These are phyloP conservation scores for Acephala macrosclerotiorum DNA, from an alignment of 2,329 filamentous ascomycete species.

Conservation along the genomic window DNA sequence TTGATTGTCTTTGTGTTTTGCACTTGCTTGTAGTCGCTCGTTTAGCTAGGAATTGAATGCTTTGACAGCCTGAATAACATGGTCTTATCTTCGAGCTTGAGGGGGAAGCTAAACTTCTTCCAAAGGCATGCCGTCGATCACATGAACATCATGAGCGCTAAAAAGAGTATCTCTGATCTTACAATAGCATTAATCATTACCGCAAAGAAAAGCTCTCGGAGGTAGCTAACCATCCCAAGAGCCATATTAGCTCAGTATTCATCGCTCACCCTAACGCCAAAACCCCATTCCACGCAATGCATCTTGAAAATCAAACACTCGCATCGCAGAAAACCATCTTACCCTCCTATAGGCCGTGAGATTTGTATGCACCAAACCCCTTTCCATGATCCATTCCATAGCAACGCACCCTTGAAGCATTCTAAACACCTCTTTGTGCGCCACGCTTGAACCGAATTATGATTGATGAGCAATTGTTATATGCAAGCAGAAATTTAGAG, in stretches of 20 bases:
- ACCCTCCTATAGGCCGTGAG: constrained; percentile 5
- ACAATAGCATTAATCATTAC: constrained; percentile 21
- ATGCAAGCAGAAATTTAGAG: background rate
- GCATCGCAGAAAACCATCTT: background rate
- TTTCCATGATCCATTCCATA: background rate
- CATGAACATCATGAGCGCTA: too few relatives aligned
- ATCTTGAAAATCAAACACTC: background rate
- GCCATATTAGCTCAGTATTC: background rate
- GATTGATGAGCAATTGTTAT: background rate
- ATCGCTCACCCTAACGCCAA: constrained; percentile 7
- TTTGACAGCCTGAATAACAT: too few relatives aligned
- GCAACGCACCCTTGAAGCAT: background rate
- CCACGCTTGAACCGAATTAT: background rate
- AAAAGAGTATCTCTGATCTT: constrained; percentile 6
- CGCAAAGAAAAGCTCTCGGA: constrained; percentile 4
- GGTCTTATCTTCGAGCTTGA: background rate
- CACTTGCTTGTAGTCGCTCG: too few relatives aligned
- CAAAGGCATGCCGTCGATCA: background rate
- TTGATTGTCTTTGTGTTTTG: too few relatives aligned
- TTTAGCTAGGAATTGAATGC: too few relatives aligned
- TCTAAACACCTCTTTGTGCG: constrained; percentile 9
- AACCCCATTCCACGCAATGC: constrained; percentile 10
- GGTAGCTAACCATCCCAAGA: background rate
- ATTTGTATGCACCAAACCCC: background rate
- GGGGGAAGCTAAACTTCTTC: background rate